Base-by-base conservation (phyloP, 208 protist species). In the Leishmania lainsoni region DNA sequence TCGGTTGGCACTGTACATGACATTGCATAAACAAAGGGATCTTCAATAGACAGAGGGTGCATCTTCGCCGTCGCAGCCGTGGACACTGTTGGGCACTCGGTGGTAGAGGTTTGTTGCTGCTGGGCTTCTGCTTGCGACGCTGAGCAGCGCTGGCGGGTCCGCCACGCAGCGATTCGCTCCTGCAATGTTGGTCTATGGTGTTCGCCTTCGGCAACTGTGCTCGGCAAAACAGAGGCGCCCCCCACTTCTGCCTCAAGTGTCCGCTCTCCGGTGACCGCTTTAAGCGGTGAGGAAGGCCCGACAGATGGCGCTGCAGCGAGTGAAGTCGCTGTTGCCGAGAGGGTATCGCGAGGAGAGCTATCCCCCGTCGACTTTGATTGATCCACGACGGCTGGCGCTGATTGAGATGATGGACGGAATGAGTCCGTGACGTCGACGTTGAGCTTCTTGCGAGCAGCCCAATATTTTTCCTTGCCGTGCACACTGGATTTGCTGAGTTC, bases 121-220 rank as follows among this genome's bases (percentile, higher is more conserved):
- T 45, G 29, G 10, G 32, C 52, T 58, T 29, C 69, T 22, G 29
- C 29, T 61, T 3, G 72, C 29, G 32, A 39, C 61, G 2, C 72
- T 9, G 48, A n/a, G 65, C 9, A 12, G 52, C 74, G 78, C 65
- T 86, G 81, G 29, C 85, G 86, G 8, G 86, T 87, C 26, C 90
- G 84, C 86, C 86, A 94, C 35, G 86, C 75, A 32, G 90, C 90
- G 39, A 94, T 74, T 45, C 87, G 83, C n/a, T 86, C 79, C 39
- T 82, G 85, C 58, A 94, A 26, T 61, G 73, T 81, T 52, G 42
- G 45, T 26, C 8, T 48, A 45, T 51, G 79, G 10, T 32, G 17
- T 16, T 51, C 42, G 17, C 12, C 17, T 56, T 61, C 52, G 29
- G 54, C 52, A 32, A 20, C 5, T 39, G 74, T n/a, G 32, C 52